A percentile compares a stretch with the other conserved stretches of the same genome.
phyloP scores from a whole-genome alignment of 2,329 filamentous ascomycete genomes.

The Tolypocladium inflatum region DNA sequence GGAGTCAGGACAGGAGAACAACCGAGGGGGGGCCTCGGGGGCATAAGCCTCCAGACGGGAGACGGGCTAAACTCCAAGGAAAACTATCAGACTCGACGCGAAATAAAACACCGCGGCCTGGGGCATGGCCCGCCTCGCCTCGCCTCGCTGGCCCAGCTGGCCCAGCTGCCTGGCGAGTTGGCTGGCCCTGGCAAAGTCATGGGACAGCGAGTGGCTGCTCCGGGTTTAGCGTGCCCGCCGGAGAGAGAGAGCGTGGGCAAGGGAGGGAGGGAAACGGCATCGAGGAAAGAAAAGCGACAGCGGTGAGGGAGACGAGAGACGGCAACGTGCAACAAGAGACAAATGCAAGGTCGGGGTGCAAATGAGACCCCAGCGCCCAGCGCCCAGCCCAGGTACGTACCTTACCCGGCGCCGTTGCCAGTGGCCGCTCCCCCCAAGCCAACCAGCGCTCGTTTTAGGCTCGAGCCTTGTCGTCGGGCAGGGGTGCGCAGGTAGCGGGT shows the following conservation, averaged over 20 bases:
- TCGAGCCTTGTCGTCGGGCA: not conserved
- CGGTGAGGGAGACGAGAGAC: not conserved
- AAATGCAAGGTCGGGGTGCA: not conserved
- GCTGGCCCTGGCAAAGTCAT: not conserved
- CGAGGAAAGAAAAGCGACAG: not conserved
- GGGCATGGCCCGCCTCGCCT: not conserved
- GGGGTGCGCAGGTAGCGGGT: not conserved
- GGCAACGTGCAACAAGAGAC: not conserved
- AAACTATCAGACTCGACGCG: not conserved
- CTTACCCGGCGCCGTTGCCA: not conserved
- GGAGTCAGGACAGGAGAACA: not conserved
- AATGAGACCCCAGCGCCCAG: not conserved
- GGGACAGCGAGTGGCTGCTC: not conserved
- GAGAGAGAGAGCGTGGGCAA: not conserved
- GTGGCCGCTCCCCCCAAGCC: not conserved
- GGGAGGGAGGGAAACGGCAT: not conserved
- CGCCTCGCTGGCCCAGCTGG: not conserved
- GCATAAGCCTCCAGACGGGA: not conserved
- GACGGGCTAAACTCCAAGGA: not conserved
- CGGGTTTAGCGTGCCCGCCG: not conserved
- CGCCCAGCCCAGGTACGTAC: not conserved
- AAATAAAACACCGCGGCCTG: not conserved
- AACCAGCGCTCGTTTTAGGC: not conserved
- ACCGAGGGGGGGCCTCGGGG: not conserved
- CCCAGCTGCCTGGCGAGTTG: not conserved